These are phyloP conservation scores for Backusella circina DNA, from an alignment of 192 early-diverging fungal genomes.

Conservation along the genomic window DNA sequence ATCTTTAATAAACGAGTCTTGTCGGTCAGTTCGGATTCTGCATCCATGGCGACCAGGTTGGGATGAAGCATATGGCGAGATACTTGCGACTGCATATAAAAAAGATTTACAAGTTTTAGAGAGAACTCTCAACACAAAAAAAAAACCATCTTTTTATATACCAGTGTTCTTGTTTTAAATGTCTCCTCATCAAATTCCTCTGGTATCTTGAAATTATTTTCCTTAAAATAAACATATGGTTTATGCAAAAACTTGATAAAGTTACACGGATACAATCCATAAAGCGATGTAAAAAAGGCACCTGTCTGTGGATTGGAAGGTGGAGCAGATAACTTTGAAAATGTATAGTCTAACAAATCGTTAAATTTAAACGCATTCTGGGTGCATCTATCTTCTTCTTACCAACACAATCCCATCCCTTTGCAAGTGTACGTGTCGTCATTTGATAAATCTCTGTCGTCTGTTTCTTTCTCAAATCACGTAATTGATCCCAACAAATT, in stretches of 20 bases:
- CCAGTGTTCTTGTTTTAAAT: slow-evolving; percentile 36
- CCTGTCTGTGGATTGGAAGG: slow-evolving; percentile 49
- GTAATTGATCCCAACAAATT: slow-evolving; percentile 48
- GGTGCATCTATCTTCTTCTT: not conserved
- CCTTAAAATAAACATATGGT: slow-evolving; percentile 35
- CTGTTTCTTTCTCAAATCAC: slow-evolving; percentile 37
- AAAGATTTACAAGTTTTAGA: too few relatives aligned
- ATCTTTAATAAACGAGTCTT: slow-evolving; percentile 53
- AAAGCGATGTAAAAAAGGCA: slow-evolving; percentile 51
- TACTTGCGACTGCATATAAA: slow-evolving; percentile 35
- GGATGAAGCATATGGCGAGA: slow-evolving; percentile 54
- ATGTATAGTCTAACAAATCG: slow-evolving; percentile 26
- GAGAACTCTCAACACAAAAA: too few relatives aligned
- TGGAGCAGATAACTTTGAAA: slow-evolving; percentile 39
- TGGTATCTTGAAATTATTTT: slow-evolving; percentile 16
- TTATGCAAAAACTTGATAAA: slow-evolving; percentile 45
- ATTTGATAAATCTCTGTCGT: slow-evolving; percentile 4
- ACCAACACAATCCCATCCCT: slow-evolving; percentile 43
- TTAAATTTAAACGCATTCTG: not conserved
- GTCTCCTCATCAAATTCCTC: slow-evolving; percentile 42
- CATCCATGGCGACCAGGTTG: slow-evolving; percentile 38
- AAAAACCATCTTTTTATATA: not conserved
- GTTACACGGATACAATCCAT: slow-evolving; percentile 56
- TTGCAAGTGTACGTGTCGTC: not conserved
- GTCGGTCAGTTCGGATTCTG: slow-evolving; percentile 39